Conservation (phyloP, 371 early-diverging fungal genomes). For the Sporodiniella umbellata region DNA sequence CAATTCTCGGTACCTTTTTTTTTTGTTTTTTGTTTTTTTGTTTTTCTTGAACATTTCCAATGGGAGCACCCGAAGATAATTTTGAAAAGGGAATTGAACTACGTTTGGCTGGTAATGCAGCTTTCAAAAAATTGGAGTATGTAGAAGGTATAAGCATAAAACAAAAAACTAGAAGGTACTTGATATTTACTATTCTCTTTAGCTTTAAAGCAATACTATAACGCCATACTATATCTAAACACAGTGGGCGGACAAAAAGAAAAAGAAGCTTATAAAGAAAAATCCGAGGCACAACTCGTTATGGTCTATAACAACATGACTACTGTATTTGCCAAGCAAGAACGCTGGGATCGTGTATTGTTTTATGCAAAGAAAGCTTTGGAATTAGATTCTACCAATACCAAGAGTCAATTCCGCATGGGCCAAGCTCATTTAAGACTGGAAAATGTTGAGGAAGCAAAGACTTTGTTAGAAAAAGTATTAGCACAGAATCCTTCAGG, state of each 20-base stretch:
- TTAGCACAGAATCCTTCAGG: constrained; percentile 28
- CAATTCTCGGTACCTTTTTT: background rate
- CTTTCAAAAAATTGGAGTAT: constrained; percentile 30
- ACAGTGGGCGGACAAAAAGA: constrained; percentile 31
- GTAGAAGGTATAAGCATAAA: constrained; percentile 15
- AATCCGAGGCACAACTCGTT: constrained; percentile 29
- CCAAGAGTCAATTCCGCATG: constrained; percentile 38
- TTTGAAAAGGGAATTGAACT: constrained; percentile 37
- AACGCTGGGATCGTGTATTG: constrained; percentile 40
- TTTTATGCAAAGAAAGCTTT: constrained; percentile 31
- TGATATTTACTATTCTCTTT: background rate
- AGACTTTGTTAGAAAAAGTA: constrained; percentile 18
- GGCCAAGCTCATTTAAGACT: constrained; percentile 36
- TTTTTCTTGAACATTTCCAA: background rate
- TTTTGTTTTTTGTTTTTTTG: constrained; percentile 1
- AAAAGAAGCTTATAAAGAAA: constrained; percentile 17
- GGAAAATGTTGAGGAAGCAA: constrained; percentile 30
- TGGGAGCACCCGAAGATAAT: constrained; percentile 24
- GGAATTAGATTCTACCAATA: constrained; percentile 28
- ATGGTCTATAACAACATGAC: constrained; percentile 48
- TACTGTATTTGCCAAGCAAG: constrained; percentile 36
- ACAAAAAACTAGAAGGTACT: no score
- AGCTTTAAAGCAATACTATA: constrained; percentile 38
- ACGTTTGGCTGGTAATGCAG: constrained; percentile 35
- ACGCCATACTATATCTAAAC: constrained; percentile 36